Evolutionary conservation across 2,329 filamentous ascomycete genomes (phyloP).

Genomic region (Sarocladiaceae sp.): DNA sequence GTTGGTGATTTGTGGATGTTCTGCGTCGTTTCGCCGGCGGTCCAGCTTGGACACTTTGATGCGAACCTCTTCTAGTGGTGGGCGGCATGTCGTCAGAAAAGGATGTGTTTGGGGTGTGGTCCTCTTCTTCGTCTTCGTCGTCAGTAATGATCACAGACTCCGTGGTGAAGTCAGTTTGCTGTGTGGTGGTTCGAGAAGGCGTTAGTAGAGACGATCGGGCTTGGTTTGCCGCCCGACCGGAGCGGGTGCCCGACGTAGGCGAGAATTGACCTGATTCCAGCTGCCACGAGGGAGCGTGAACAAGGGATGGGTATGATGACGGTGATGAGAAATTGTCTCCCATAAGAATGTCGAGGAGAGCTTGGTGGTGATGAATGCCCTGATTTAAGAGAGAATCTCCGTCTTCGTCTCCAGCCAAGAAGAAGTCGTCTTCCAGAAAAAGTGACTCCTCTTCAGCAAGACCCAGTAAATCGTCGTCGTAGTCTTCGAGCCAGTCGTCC

Average conservation of each 20-base stretch:
- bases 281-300: slow-evolving; percentile 2
- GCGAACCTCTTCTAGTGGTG: slow-evolving; percentile 6
- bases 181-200: background rate
- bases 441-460: slow-evolving; percentile 11
- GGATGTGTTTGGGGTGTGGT: slow-evolving; percentile 1
- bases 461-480: background rate
- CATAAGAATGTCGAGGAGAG: slow-evolving; percentile 15
- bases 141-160: background rate
- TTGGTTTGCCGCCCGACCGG: background rate
- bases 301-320: slow-evolving; percentile 29
- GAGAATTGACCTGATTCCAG: background rate
- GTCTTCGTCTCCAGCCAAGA: slow-evolving; percentile 1
- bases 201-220: background rate
- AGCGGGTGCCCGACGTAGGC: background rate
- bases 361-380: background rate
- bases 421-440: slow-evolving; percentile 1
- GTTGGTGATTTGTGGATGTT: background rate
- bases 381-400: background rate
- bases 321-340: slow-evolving; percentile 30
- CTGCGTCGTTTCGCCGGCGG: background rate
- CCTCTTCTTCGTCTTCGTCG: background rate
- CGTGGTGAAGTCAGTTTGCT: background rate
- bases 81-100: slow-evolving; percentile 9
- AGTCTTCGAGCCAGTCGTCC: background rate
- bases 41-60: background rate